Base-by-base conservation (phyloP, 1,284 basidiomycete genomes). In the Tilletia setariae region DNA sequence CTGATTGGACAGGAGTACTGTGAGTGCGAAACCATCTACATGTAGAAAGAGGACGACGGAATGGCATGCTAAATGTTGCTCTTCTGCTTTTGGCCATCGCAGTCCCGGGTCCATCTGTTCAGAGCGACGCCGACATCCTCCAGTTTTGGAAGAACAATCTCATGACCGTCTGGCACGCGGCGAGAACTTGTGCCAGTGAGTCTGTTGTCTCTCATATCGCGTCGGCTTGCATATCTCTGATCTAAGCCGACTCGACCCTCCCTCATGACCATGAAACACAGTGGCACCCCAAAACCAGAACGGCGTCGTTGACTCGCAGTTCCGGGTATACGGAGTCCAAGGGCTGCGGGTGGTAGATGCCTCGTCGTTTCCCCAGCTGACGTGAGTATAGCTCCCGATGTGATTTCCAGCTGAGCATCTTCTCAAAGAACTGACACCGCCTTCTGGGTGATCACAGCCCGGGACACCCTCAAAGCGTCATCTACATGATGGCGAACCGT, bases 281-380 rank as follows among this genome's bases (percentile, higher is more conserved):
- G 85, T 85, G 77, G 84, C 83, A 6, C 70, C 70, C 21, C 69
- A 66, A 13, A 76, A 76, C 0, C 67, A 68, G 11, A 78, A 76
- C 32, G 86, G 85, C 42, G 87, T 86, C 0, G 84, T 87, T 2
- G 85, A 86, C 66, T 80, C 84, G 1, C 74, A 84, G 68, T 78
- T 88, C 63, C 77, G 72, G 7, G 86, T 87, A 19, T 85, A 87
- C 67, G 86, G 85, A 0, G 78, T 85, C 4, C 67, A 76, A 4
- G 84, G 83, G 0, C 70, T 87, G 53, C 79, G 86, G 3, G 81
- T 87, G 9, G 84, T 86, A 15, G 87, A 87, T 72, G 86, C 85
- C 0, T 85, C 84, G 35, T 80, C 86, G n/a, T 84, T 87, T 74
- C 84, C 84, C n/a, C 53, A 56, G 53, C 53, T 56, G 6, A 23